phyloP scores from a whole-genome alignment of 2,329 filamentous ascomycete species.

The Talaromyces verruculosus region DNA sequence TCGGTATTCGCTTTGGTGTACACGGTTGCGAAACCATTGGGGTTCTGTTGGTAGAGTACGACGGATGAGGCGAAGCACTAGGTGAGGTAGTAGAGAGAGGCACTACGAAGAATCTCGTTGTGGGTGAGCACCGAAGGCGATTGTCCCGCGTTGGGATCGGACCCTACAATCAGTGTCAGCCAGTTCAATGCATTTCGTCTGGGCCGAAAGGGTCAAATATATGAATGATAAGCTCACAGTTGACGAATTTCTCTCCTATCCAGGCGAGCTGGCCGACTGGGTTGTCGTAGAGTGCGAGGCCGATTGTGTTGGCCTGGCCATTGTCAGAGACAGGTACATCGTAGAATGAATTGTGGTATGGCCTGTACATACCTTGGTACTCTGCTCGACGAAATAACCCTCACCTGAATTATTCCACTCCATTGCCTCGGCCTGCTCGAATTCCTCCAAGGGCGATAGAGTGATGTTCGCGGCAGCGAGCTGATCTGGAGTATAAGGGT shows the following conservation, averaged over 20 bases:
- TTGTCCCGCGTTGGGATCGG: neutral
- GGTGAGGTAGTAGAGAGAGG: conserved; percentile 1
- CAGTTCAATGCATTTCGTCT: too few relatives aligned
- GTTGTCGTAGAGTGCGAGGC: conserved; percentile 34
- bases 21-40: neutral
- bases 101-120: neutral
- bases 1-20: neutral
- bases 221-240: neutral
- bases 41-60: conserved; percentile 8
- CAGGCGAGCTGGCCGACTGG: conserved; percentile 37
- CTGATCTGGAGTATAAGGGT: neutral
- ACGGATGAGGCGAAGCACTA: conserved; percentile 1
- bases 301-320: conserved; percentile 35
- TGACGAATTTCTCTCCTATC: conserved; percentile 25
- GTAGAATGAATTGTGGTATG: too few relatives aligned
- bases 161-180: neutral
- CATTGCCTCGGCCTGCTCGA: neutral
- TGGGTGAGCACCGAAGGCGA: conserved; percentile 3
- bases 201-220: too few relatives aligned
- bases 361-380: conserved; percentile 1
- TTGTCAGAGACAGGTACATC: neutral
- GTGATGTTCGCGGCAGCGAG: conserved; percentile 3
- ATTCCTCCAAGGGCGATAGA: neutral
- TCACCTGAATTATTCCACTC: neutral
- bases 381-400: conserved; percentile 3